A percentile compares a stretch with the other conserved stretches of the same genome.
Evolutionary conservation across 257 asterid genomes (phyloP).

Genomic region (Solanum dulcamara): DNA sequence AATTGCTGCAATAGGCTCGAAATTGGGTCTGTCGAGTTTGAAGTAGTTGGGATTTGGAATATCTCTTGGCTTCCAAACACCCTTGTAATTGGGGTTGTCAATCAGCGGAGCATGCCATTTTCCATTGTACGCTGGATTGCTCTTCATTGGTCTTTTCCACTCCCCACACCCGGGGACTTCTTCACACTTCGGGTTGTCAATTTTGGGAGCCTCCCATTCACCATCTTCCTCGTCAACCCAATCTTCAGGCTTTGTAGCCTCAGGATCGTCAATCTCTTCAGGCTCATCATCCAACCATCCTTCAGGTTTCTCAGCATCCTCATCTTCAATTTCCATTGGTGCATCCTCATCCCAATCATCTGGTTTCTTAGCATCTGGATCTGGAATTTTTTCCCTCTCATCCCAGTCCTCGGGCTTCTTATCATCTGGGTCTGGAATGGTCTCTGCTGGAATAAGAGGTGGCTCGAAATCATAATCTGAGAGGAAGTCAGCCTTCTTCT

Average conservation of each 20-base stretch:
- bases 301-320: slow-evolving; percentile 86
- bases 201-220: slow-evolving; percentile 90
- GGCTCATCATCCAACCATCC: slow-evolving; percentile 99
- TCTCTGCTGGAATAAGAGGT: slow-evolving; percentile 66
- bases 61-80: slow-evolving; percentile 79
- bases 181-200: slow-evolving; percentile 67
- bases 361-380: slow-evolving; percentile 81
- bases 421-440: slow-evolving; percentile 95
- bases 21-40: slow-evolving; percentile 72
- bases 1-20: slow-evolving; percentile 90
- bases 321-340: slow-evolving; percentile 81
- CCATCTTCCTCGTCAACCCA: slow-evolving; percentile 99
- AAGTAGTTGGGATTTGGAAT: slow-evolving; percentile 78
- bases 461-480: slow-evolving; percentile 76
- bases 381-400: slow-evolving; percentile 83
- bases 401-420: slow-evolving; percentile 98
- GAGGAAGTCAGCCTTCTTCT: slow-evolving; percentile 69
- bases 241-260: slow-evolving; percentile 84
- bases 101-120: slow-evolving; percentile 81
- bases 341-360: slow-evolving; percentile 98
- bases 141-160: slow-evolving; percentile 86
- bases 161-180: slow-evolving; percentile 94
- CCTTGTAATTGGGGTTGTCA: slow-evolving; percentile 87
- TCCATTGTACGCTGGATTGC: slow-evolving; percentile 87
- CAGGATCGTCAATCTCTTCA: slow-evolving; percentile 92